phyloP scores from a whole-genome alignment of 2,329 filamentous ascomycete species.

The Colletotrichum gigasporum region DNA sequence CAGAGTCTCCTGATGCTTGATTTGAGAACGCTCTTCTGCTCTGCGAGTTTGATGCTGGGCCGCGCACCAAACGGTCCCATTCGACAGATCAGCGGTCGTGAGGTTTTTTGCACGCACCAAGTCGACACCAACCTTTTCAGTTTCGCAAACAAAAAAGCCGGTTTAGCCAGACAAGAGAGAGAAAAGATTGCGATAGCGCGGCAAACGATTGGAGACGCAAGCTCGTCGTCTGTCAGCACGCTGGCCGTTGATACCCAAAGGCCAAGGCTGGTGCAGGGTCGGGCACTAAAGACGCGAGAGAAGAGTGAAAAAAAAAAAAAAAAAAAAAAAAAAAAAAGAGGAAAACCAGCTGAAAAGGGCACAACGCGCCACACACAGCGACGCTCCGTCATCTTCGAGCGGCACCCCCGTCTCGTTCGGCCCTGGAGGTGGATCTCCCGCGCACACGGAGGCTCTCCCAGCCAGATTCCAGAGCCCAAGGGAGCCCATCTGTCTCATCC shows the following conservation, averaged over 20 bases:
- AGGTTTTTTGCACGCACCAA: not conserved
- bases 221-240: conserved; percentile 11
- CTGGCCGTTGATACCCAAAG: conserved; percentile 32
- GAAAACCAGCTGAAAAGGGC: conserved; percentile 18
- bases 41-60: not conserved
- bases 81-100: not conserved
- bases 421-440: conserved; percentile 28
- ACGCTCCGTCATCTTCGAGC: conserved; percentile 25
- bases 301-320: not conserved
- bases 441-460: conserved; percentile 1
- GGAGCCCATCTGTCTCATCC: conserved; percentile 4
- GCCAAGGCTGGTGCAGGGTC: conserved; percentile 26
- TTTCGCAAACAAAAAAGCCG: not conserved
- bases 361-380: conserved; percentile 11
- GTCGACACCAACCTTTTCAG: not conserved
- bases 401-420: conserved; percentile 13
- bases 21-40: not conserved
- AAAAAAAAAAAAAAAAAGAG: too few species aligned
- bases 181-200: not conserved
- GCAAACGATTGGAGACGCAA: conserved; percentile 25
- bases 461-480: conserved; percentile 9
- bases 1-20: not conserved
- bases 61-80: not conserved
- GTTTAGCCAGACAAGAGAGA: not conserved
- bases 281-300: conserved; percentile 24